Evolutionary conservation across 1,284 basidiomycete species (phyloP).

Genomic region (Moesziomyces sp.): DNA sequence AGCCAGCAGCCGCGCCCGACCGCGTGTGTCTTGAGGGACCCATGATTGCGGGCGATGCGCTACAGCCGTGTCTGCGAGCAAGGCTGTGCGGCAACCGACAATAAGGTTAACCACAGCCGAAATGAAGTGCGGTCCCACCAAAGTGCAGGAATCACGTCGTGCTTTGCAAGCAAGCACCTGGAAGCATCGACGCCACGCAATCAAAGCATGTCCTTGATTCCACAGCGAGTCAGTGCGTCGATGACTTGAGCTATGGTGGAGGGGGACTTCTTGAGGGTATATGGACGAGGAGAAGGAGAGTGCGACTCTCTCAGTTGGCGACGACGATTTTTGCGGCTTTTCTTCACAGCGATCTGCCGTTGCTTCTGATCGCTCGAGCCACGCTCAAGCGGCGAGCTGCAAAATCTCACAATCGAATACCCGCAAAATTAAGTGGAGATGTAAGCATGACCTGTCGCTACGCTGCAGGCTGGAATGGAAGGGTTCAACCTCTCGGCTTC

Average conservation of each 20-base stretch:
- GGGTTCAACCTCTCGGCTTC: not conserved
- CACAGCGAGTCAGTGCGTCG: no score
- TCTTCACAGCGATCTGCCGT: not conserved
- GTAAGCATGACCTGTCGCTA: not conserved
- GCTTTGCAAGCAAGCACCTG: slow-evolving; percentile 7
- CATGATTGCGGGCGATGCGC: slow-evolving; percentile 9
- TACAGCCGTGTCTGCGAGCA: not conserved
- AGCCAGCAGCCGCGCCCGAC: slow-evolving; percentile 9
- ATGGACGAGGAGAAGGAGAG: not conserved
- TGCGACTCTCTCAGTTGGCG: not conserved
- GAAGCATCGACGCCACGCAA: slow-evolving; percentile 3
- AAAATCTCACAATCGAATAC: no score
- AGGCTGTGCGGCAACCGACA: slow-evolving; percentile 7
- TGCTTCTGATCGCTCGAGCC: not conserved
- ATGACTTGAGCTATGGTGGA: no score
- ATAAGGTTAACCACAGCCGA: slow-evolving; percentile 10
- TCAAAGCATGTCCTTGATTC: slow-evolving; percentile 16
- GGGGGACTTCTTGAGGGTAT: no score
- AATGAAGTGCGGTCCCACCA: slow-evolving; percentile 22
- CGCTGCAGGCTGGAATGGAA: not conserved
- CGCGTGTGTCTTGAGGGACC: slow-evolving; percentile 40
- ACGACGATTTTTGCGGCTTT: not conserved
- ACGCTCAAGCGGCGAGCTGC: no score
- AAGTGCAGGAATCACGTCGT: slow-evolving; percentile 3
- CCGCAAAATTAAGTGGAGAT: not conserved